These are phyloP conservation scores for Bruguiera gymnorhiza DNA, from an alignment of 345 rosid species.

Conservation along the genomic window DNA sequence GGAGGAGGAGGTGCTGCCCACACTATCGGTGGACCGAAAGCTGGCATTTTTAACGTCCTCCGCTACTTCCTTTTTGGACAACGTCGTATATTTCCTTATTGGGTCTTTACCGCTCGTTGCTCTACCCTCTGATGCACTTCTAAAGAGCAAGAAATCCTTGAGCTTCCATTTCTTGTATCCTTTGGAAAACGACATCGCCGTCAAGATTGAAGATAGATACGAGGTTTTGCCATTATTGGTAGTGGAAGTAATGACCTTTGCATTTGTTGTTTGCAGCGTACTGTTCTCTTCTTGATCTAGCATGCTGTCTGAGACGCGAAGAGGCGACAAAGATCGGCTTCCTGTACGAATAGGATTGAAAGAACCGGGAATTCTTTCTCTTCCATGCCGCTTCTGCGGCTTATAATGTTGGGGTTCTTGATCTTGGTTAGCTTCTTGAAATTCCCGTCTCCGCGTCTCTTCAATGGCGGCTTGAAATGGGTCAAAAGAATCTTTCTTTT, in stretches of 20 bases:
- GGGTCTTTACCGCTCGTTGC: slow-evolving; percentile 46
- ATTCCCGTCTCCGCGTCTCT: slow-evolving; percentile 26
- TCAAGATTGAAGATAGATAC: slow-evolving; percentile 49
- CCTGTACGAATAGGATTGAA: slow-evolving; percentile 43
- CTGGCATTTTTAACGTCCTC: slow-evolving; percentile 52
- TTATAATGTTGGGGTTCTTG: background rate
- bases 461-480: slow-evolving; percentile 38
- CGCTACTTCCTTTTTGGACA: slow-evolving; percentile 45
- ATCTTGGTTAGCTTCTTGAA: background rate
- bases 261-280: background rate
- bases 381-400: slow-evolving; percentile 22
- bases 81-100: slow-evolving; percentile 39
- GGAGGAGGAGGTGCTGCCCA: slow-evolving; percentile 27
- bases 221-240: slow-evolving; percentile 23
- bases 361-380: slow-evolving; percentile 33
- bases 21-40: slow-evolving; percentile 65
- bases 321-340: slow-evolving; percentile 73
- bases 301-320: slow-evolving; percentile 63
- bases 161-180: slow-evolving; percentile 74
- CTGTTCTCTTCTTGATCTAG: slow-evolving; percentile 38
- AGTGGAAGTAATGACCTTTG: slow-evolving; percentile 6
- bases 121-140: slow-evolving; percentile 93
- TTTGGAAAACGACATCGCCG: slow-evolving; percentile 61
- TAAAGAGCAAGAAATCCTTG: slow-evolving; percentile 67
- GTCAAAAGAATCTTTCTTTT: slow-evolving; percentile 28